Conservation (phyloP, 2,329 filamentous ascomycete species). For the Alternaria novae-zelandiae region DNA sequence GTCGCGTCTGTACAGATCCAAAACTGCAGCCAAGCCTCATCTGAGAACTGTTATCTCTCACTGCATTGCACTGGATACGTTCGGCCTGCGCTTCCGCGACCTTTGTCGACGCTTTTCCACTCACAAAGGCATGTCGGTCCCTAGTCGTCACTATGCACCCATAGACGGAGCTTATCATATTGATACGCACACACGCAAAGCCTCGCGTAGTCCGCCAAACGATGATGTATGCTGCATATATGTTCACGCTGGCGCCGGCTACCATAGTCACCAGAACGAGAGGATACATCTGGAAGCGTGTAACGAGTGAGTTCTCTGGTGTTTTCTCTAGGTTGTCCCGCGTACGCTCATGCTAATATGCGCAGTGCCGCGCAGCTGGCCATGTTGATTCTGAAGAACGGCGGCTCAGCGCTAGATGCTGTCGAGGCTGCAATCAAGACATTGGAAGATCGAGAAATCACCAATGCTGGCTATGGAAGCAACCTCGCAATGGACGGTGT, state of each 20-base stretch:
- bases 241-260: slow-evolving; percentile 93
- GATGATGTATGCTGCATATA: slow-evolving; percentile 77
- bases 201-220: slow-evolving; percentile 45
- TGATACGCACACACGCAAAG: slow-evolving; percentile 45
- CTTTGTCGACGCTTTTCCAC: slow-evolving; percentile 35
- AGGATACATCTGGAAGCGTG: slow-evolving; percentile 83
- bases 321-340: not conserved
- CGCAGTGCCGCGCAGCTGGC: slow-evolving; percentile 79
- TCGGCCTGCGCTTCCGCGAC: slow-evolving; percentile 30
- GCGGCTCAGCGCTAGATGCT: slow-evolving; percentile 82
- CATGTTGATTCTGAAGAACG: slow-evolving; percentile 80
- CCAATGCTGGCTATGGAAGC: slow-evolving; percentile 94
- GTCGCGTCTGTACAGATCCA: not conserved
- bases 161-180: slow-evolving; percentile 31
- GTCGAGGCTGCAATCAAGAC: slow-evolving; percentile 87
- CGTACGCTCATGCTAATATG: not conserved
- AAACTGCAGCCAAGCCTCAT: not conserved
- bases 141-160: slow-evolving; percentile 19
- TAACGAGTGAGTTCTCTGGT: slow-evolving; percentile 71
- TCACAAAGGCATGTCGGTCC: slow-evolving; percentile 35
- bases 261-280: slow-evolving; percentile 88
- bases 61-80: slow-evolving; percentile 20
- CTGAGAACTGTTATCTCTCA: not conserved
- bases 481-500: slow-evolving; percentile 89
- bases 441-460: slow-evolving; percentile 93